phyloP scores from a whole-genome alignment of 257 asterid species.

The Ocimum tenuiflorum region DNA sequence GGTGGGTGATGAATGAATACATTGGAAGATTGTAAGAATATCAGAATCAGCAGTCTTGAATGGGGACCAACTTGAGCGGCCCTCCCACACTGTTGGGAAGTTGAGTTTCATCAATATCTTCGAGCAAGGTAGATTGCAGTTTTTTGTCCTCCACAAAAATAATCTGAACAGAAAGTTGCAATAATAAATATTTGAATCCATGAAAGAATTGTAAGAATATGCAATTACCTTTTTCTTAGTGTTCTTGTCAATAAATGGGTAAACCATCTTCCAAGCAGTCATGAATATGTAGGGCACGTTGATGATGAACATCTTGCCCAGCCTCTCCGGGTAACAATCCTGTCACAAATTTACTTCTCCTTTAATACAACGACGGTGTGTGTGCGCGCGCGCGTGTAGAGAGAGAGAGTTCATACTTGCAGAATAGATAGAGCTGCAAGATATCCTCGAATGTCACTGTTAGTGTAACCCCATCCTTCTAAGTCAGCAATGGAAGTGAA shows the following conservation, averaged over 20 bases:
- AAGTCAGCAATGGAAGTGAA: slow-evolving; percentile 70
- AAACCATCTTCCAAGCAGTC: slow-evolving; percentile 85
- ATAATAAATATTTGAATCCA: no score
- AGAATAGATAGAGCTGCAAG: slow-evolving; percentile 64
- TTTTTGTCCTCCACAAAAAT: slow-evolving; percentile 63
- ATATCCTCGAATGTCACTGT: slow-evolving; percentile 71
- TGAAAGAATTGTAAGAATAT: no score
- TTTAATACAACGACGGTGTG: no score
- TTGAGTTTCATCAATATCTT: slow-evolving; percentile 50
- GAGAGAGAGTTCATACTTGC: slow-evolving; percentile 40
- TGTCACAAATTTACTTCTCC: slow-evolving; percentile 16
- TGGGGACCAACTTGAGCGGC: slow-evolving; percentile 54
- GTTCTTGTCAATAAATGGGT: slow-evolving; percentile 76
- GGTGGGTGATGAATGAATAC: no score
- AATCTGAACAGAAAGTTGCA: no score
- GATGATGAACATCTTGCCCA: slow-evolving; percentile 58
- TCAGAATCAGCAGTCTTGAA: slow-evolving; percentile 52
- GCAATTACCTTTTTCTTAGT: slow-evolving; percentile 73
- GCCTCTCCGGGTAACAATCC: slow-evolving; percentile 96
- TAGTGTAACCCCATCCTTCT: slow-evolving; percentile 69
- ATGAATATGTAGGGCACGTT: slow-evolving; percentile 73
- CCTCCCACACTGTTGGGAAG: slow-evolving; percentile 67
- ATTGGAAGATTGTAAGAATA: neutral
- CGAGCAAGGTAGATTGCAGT: slow-evolving; percentile 40
- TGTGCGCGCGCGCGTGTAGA: no score